Evolutionary conservation across 116 monocot species (phyloP).

Genomic region (Trichopus zeylanicus): DNA sequence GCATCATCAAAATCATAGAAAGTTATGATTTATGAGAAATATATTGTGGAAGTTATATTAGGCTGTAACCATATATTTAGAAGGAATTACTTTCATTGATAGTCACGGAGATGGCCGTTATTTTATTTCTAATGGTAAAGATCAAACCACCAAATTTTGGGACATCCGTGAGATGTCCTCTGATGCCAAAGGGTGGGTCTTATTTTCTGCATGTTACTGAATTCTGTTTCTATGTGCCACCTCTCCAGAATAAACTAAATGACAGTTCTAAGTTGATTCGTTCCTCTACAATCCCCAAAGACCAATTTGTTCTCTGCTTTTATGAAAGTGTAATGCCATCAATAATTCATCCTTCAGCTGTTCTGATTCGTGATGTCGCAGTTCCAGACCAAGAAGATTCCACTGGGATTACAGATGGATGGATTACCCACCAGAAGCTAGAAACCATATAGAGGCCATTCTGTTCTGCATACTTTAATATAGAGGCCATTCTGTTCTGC

Average conservation of each 20-base stretch:
- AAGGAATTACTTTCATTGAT: constrained; percentile 95
- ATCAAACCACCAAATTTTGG: constrained; percentile 93
- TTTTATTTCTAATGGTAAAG: constrained; percentile 96
- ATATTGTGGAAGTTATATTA: no score
- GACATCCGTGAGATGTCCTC: constrained; percentile 86
- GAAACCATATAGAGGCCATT: constrained; percentile 40
- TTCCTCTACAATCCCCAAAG: no score
- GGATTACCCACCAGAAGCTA: constrained; percentile 52
- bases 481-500: constrained; percentile 76
- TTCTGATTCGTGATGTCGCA: constrained; percentile 9
- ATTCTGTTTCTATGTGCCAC: not conserved
- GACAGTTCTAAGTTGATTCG: no score
- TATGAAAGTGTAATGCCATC: no score
- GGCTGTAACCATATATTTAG: no score
- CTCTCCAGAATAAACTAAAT: no score
- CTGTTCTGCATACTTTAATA: constrained; percentile 77
- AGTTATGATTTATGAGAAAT: no score
- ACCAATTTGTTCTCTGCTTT: no score
- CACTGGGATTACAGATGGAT: constrained; percentile 97
- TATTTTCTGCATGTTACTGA: not conserved
- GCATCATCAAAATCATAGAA: no score
- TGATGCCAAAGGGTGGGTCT: constrained; percentile 40
- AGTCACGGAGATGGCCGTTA: constrained; percentile 90
- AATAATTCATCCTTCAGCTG: no score
- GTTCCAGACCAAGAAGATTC: constrained; percentile 24